These are phyloP conservation scores for Mycena galopus DNA, from an alignment of 768 basidiomycete genomes.

Conservation along the genomic window DNA sequence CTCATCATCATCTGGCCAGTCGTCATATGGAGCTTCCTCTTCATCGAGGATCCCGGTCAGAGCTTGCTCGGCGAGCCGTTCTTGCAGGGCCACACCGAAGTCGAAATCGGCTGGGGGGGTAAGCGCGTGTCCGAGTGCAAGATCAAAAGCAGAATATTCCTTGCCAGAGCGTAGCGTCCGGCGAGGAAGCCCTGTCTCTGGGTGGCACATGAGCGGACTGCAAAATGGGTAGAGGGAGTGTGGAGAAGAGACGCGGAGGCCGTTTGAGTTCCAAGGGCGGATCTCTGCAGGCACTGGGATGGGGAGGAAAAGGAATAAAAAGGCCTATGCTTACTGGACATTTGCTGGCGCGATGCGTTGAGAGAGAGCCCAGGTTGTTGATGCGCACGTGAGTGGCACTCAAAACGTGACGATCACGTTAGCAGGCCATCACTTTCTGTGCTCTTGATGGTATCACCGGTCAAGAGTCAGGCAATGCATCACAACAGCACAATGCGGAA, in stretches of 20 bases:
- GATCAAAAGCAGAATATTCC: not conserved
- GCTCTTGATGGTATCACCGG: not conserved
- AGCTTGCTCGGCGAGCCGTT: not conserved
- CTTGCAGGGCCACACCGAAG: not conserved
- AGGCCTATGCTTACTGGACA: no score
- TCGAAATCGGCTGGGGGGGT: not conserved
- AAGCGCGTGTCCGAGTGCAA: not conserved
- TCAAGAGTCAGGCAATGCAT: not conserved
- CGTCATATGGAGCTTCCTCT: no score
- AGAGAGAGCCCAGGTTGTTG: not conserved
- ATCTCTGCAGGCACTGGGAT: not conserved
- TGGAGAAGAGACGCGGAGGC: not conserved
- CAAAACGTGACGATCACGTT: no score
- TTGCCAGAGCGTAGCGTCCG: not conserved
- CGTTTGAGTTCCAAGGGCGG: not conserved
- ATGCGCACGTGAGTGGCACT: not conserved
- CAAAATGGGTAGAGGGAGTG: not conserved
- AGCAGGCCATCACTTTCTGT: not conserved
- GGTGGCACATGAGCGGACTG: not conserved
- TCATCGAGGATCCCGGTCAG: not conserved
- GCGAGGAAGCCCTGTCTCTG: not conserved
- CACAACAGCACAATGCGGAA: not conserved
- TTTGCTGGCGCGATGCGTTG: no score
- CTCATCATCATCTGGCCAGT: no score
- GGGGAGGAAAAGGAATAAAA: not conserved